Base-by-base conservation (phyloP, 2,329 filamentous ascomycete genomes). In the Pseudodiploospora longispora region DNA sequence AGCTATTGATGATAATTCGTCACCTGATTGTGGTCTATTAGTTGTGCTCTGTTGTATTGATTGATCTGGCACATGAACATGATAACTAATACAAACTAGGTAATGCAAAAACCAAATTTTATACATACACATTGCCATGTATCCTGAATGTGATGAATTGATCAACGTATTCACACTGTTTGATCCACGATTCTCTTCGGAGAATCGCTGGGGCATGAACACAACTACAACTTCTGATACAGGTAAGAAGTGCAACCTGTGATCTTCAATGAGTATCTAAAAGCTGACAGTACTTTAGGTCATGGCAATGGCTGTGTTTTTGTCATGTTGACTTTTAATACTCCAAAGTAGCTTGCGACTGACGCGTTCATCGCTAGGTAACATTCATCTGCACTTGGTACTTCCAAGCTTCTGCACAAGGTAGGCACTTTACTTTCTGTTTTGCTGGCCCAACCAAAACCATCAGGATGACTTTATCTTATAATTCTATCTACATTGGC, bases 1-100 rank as follows among this genome's bases (percentile, higher is more conserved):
- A 64, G 62, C 75, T 80, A 72, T 78, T 77, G 77, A 72, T 81
- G 77, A 81, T 61, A 78, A 60, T 68, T 80, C 77, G 77, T 81
- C 77, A 80, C 64, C 77, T 80, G 77, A 81, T 65, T 61, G 62
- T 69, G 67, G 59, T 51, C 51, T 39, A 39, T 58, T 58, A 55
- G 56, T 19, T 19, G 19, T 19, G 44, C 45, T 38, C 10, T 3
- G 4, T 28, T 7, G 37, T 6, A 6, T 29, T 32, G 27, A 33
- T 42, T 49, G 37, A 43, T 49, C 19, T 19, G 19, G 19, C 19
- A 19, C 19, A 19, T 19, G 19, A 19, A 19, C 19, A 19, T 19
- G 19, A 19, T 19, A 19, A 19, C 19, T 19, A 19, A 19, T 19
- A 19, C 19, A 19, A 19, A 19, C 19, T 19, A 19, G 19, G 19